These are phyloP conservation scores for Calophaca sinica DNA, from an alignment of 306 rosid genomes.

Conservation along the genomic window DNA sequence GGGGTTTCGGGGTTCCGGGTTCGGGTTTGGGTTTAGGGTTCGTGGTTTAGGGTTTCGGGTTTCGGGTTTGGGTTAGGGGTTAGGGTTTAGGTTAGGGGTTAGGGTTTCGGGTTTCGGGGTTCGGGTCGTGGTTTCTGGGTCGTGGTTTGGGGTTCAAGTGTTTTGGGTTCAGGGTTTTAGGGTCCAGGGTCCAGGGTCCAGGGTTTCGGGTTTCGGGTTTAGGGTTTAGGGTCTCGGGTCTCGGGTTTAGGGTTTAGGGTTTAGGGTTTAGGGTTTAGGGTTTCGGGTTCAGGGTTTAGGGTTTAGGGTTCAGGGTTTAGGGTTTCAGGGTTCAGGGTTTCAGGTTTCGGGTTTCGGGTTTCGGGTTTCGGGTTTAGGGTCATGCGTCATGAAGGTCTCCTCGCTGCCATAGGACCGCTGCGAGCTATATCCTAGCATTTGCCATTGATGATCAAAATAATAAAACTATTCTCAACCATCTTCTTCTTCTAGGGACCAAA, in stretches of 20 bases:
- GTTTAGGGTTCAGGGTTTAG: slow-evolving; percentile 25
- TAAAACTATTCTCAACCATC: too few relatives aligned
- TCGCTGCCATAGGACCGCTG: too few relatives aligned
- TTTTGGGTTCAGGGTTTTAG: slow-evolving; percentile 44
- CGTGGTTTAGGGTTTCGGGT: too few relatives aligned
- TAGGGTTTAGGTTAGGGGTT: too few relatives aligned
- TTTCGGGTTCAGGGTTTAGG: background rate
- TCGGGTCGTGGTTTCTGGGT: too few relatives aligned
- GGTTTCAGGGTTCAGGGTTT: slow-evolving; percentile 10
- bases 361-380: background rate
- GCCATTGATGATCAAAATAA: too few relatives aligned
- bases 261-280: slow-evolving; percentile 38
- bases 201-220: slow-evolving; percentile 42
- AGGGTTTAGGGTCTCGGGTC: slow-evolving; percentile 45
- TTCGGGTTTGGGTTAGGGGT: too few relatives aligned
- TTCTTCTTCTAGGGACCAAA: background rate
- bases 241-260: slow-evolving; percentile 43
- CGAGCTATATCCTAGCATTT: too few relatives aligned
- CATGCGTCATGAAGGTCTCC: background rate
- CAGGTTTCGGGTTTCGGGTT: background rate
- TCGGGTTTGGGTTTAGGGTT: too few relatives aligned
- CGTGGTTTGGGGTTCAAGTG: too few relatives aligned
- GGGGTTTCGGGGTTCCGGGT: too few relatives aligned
- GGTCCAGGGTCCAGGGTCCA: slow-evolving; percentile 44
- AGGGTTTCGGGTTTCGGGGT: too few relatives aligned